Base-by-base conservation (phyloP, 768 basidiomycete genomes). In the Tricholoma bakamatsutake region DNA sequence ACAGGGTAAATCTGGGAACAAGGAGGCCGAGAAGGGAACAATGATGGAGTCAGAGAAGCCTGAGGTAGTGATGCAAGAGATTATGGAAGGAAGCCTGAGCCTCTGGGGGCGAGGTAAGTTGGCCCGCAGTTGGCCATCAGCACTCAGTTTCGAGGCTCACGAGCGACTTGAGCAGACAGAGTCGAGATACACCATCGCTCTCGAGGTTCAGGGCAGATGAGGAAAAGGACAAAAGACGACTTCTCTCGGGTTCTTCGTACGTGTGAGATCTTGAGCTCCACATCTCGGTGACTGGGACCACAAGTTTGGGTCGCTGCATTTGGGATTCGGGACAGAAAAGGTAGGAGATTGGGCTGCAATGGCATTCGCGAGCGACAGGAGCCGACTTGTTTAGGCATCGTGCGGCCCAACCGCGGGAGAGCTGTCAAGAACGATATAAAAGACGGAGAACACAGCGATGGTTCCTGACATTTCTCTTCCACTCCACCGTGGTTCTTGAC, bases 351-450 rank as follows among this genome's bases (percentile, higher is more conserved):
- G 39, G n/a, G 17, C 39, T 13, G 17, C 3, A 13, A 40, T 18
- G 1, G 39, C 18, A 40, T 37, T 37, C 33, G 33, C 15, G 37
- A 50, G 24, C 33, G 33, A 33, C 35, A 40, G 31, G 39, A 31
- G 24, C 35, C 39, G 50, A 17, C 33, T 52, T 56, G 57, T 28
- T 47, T 61, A 57, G 58, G 48, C 62, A 71, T 64, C 67, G 58
- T 66, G 72, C 63, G 69, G 50, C 63, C 46, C 57, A 69, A 74
- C 65, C 71, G 73, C 69, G 71, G 68, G 71, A 71, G 52, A 27
- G 17, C 55, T 45, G 24, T 21, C 21, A 43, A 11, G 21, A 21
- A 40, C 18, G 1, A 24, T 24, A 24, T 24, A 24, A 24, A 24
- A 24, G 21, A 24, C 21, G 21, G 21, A 24, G 21, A 24, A 24